Base-by-base conservation (phyloP, 495 filamentous ascomycete species). In the Penicillium nucicola region DNA sequence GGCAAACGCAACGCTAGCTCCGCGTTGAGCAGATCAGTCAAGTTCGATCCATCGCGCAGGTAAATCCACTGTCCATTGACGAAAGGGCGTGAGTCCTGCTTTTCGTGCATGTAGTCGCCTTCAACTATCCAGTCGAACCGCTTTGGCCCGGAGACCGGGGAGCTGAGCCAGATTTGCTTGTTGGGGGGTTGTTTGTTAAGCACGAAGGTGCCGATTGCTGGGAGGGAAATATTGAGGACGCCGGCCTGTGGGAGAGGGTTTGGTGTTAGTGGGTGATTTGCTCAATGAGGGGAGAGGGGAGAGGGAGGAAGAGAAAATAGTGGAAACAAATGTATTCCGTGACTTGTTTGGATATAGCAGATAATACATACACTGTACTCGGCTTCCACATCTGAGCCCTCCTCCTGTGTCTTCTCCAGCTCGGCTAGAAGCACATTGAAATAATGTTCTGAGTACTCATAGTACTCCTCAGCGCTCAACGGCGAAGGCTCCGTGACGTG, bases 151-250 rank as follows among this genome's bases (percentile, higher is more conserved):
- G 87, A 87, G 38, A 87, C 76, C 5, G 93, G 93, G 15, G 90
- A 96, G 30, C 88, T 90, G 20, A 98, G 83, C 93, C 95, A 98
- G 61, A 98, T 92, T 67, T 98, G 93, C 73, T 86, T 89, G 77
- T 95, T 97, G 15, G 91, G 89, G 0, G 93, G 93, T 67, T 97
- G 93, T 72, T 98, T 98, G 80, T 97, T 97, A 63, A 98, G 76
- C 2, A 97, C 86, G 57, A 90, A 98, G 18, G 82, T 90, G 41
- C 92, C 92, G 11, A 80, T 62, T 0, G 78, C 70, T 1, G 78
- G 73, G 34, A 87, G 87, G 17, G 65, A 69, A 50, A 97, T 66
- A 50, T 84, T 92, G 42, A 99, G 70, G 38, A 97, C 90, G 39
- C 93, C 95, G 42, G 88, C 81, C 89, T 95, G 46, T 22, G 1